Evolutionary conservation across 805 yeast species (phyloP), one percentile per base, ranked within the genome.

Genomic region (Metschnikowia aberdeeniae): DNA sequence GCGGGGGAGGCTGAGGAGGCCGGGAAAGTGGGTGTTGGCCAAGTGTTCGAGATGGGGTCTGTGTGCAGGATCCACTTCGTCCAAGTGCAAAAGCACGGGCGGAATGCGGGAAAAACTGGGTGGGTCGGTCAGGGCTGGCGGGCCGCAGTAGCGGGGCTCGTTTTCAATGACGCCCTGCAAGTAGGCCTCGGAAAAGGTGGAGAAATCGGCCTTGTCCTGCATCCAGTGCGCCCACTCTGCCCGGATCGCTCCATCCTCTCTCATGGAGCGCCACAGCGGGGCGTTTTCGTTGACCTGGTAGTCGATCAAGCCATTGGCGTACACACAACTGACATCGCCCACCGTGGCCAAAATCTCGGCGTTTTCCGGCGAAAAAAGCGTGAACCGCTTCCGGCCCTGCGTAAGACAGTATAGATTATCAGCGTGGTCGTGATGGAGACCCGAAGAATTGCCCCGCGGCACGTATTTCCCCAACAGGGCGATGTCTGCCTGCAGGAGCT

Each of bases 381-480:
- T 84, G 60, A 85, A 85, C 48, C 89, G 59, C 55, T 85, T 85
- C 6, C 54, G 57, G 0, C 92, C 93, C 24, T 72, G 63, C 1
- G 80, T 57, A 1, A 85, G 77, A 4, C 84, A 68, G 58, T 85
- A 85, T 30, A 85, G 64, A 55, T 85, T 85, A 57, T 84, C 90
- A 1, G 90, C 87, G 62, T 84, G 90, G 59, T 85, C 92, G 59
- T 85, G 92, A 54, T 85, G 92, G 10, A 85, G 63, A 0, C 92
- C 92, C 1, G 89, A 82, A 0, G 89, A 82, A 0, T 81, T 69
- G 1, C 84, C 84, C 1, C 70, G 68, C 1, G 88, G 84, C 0
- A 83, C 62, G 19, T 64, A 64, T 55, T 78, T 76, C 1, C 87
- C 87, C 4, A 81, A 59, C 1, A 77, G 76, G 19, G 50, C 50